Evolutionary conservation across 2,329 filamentous ascomycete species (phyloP), one percentile per base, ranked within the genome.

Genomic region (Lecanicillium sp.): DNA sequence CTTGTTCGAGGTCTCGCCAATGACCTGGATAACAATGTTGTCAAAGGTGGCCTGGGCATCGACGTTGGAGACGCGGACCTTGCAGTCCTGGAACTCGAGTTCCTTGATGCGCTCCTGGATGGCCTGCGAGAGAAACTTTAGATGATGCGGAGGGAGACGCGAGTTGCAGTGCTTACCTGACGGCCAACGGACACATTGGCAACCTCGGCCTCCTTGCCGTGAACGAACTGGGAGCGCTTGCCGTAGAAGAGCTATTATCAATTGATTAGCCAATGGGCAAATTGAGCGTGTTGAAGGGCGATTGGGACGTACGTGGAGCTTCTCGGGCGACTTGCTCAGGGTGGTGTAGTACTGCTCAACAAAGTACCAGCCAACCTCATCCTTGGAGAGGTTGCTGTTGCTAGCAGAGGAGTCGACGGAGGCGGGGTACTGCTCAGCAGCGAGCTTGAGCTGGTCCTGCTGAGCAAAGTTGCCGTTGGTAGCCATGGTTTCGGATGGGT

Each of bases 331-430:
- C 66, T 90, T 89, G 79, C 89, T 96, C 58, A 98, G 70, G 46
- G 88, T 98, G 52, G 87, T 97, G 69, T 98, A 98, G 74, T 96
- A 98, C 66, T 95, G 88, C 76, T 97, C 89, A 43, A 98, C 92
- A 53, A 98, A 98, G 70, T 90, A 97, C 92, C 92, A 98, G 64
- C 88, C 92, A 51, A 98, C 88, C 69, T 97, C 87, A 61, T 95
- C 88, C 71, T 95, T 96, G 53, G 73, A 71, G 29, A 79, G 65
- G 52, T 74, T 70, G 57, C 57, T 66, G 53, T 61, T 66, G 41
- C 52, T 54, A 29, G 55, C 49, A 46, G 54, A 51, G 44, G 56
- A 51, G 40, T 53, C 54, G 29, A 55, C 49, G 46, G 54, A 51
- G 44, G 56, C 52, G 43, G 56, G 51, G 46, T 58, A 58, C 51